Evolutionary conservation across 164 flowering plant species (phyloP), one percentile per base, ranked within the genome.

Genomic region (Macadamia tetraphylla): DNA sequence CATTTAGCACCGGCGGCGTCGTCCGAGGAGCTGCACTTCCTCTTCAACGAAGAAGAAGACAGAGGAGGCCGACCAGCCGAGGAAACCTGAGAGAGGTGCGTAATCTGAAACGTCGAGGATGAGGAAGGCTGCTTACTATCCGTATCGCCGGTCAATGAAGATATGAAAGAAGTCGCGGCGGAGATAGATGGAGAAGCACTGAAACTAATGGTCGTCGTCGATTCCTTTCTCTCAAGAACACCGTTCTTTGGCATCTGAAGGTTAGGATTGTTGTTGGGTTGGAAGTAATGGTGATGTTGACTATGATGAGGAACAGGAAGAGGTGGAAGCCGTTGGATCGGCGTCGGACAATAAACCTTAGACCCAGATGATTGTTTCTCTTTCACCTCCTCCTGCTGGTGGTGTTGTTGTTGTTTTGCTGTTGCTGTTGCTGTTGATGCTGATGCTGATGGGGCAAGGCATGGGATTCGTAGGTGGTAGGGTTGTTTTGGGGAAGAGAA

Each of bases 311-410:
- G 65, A 35, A 32, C 67, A 15, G 68, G 74, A 13, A 65, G 73
- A 9, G 86, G 87, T 1, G 87, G 91, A 23, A 86, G 69, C 68
- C 87, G 89, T 74, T 88, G 93, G 63, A 91, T 82, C 57, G 96
- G 92, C 29, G 84, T 79, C 0, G 90, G 92, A 49, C 80, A 75
- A 66, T 82, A 87, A 43, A 86, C 75, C 68, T 67, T 77, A 0
- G 73, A n/a, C 29, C 63, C 77, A 59, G 62, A 61, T 51, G 14
- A 29, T 15, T 58, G 65, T 17, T 64, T 53, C 48, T 48, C 43
- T 32, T 71, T 52, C 32, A 67, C 65, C 7, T 66, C 62, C 15
- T 9, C 17, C 15, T 56, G 60, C 6, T 52, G 23, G 23, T 23
- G 23, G 23, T 23, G 23, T 23, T 23, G 23, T 43, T 35, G 3